Base-by-base conservation (phyloP, 2,329 filamentous ascomycete species). In the Davidsoniella eucalypti region DNA sequence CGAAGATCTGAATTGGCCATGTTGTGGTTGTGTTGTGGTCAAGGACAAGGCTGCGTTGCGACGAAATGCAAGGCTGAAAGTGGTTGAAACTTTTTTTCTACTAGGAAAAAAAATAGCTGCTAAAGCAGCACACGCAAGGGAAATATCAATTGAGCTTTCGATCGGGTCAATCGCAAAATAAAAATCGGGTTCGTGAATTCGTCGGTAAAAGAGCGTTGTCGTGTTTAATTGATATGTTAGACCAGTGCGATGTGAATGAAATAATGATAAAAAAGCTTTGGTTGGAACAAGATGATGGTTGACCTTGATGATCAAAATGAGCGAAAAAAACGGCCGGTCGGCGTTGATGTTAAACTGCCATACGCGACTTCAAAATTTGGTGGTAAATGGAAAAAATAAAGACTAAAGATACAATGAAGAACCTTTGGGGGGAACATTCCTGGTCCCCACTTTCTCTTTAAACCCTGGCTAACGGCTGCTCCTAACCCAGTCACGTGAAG, bases 1-100 rank as follows among this genome's bases (percentile, higher is more conserved):
- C 84, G 86, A 58, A 93, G 78, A 71, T 94, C 87, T 63, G 80
- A 76, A 55, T 82, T 82, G 54, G 81, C 73, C 80, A 85, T 85
- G 56, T 59, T 70, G 59, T 36, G 26, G 43, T 44, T n/a, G 29
- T 18, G 38, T 41, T 43, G n/a, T 36, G 40, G 36, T 44, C 5
- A 29, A 23, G 12, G 18, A 47, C 36, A 47, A 43, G 38, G 41
- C 29, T 17, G 36, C 16, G 41, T 37, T 29, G 26, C 29, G 29
- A 33, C 41, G 23, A 37, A 12, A 14, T 21, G 23, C 48, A 50
- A 50, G 49, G 49, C 49, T 51, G 38, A 8, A 16, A 33, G 17
- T 26, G 21, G 29, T 36, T 49, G 1, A 44, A 44, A 49, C 36
- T 52, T 47, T 39, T 49, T 50, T 50, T 44, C 26, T 44, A 16